A percentile compares a stretch with the other conserved stretches of the same genome.
Evolutionary conservation across 371 early-diverging fungal species (phyloP).

Genomic region (Apophysomyces variabilis): DNA sequence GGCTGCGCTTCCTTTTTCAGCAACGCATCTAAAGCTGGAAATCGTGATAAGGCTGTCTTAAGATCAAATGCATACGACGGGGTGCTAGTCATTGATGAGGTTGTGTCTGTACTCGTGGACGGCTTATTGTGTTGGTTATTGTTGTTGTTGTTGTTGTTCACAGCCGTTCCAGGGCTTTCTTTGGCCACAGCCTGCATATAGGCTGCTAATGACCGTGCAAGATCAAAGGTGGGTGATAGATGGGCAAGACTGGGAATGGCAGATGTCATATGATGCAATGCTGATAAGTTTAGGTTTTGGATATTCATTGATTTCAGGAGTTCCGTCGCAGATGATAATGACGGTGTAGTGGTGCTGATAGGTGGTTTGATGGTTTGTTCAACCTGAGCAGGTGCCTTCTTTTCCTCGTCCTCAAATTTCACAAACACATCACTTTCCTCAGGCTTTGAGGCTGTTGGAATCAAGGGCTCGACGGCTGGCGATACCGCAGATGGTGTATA

Average conservation of each 20-base stretch:
- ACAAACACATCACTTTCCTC: slow-evolving; percentile 48
- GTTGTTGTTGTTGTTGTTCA: background rate
- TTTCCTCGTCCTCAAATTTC: slow-evolving; percentile 54
- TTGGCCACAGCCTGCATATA: slow-evolving; percentile 46
- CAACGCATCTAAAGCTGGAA: slow-evolving; percentile 47
- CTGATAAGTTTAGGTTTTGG: slow-evolving; percentile 45
- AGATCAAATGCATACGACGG: slow-evolving; percentile 29
- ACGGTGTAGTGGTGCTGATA: background rate
- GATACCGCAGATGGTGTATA: background rate
- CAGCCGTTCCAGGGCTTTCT: slow-evolving; percentile 6
- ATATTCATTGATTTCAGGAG: slow-evolving; percentile 38
- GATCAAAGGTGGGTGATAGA: slow-evolving; percentile 41
- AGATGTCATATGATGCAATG: slow-evolving; percentile 48
- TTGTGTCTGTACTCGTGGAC: slow-evolving; percentile 15
- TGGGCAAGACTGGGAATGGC: slow-evolving; percentile 44
- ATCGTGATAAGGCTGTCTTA: slow-evolving; percentile 43
- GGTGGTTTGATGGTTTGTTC: slow-evolving; percentile 13
- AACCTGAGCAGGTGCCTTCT: slow-evolving; percentile 5
- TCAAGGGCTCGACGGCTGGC: background rate
- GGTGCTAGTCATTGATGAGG: slow-evolving; percentile 15
- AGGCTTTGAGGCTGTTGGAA: background rate
- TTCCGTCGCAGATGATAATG: slow-evolving; percentile 19
- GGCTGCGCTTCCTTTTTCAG: slow-evolving; percentile 29
- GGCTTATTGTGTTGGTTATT: background rate
- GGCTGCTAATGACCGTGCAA: slow-evolving; percentile 40